A percentile compares a stretch with the other conserved stretches of the same genome.
phyloP scores from a whole-genome alignment of 805 yeast species.

The Candida andamanensis region DNA sequence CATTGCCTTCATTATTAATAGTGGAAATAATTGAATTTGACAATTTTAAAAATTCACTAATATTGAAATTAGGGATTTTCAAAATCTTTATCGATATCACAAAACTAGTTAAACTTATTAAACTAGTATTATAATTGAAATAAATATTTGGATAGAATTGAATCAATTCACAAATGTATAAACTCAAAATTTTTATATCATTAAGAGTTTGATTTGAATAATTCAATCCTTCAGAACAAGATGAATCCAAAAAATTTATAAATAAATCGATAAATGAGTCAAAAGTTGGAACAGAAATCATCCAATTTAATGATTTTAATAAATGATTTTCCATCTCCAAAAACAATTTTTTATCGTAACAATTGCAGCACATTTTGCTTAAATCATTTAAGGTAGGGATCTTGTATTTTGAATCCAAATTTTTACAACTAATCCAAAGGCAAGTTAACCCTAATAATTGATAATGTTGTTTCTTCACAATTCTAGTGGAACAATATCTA shows the following conservation, averaged over 20 bases:
- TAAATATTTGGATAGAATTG: slow-evolving; percentile 58
- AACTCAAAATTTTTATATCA: slow-evolving; percentile 51
- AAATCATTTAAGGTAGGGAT: slow-evolving; percentile 51
- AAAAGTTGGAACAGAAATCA: slow-evolving; percentile 54
- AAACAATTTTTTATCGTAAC: slow-evolving; percentile 52
- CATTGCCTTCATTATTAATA: no score
- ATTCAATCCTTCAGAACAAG: slow-evolving; percentile 17
- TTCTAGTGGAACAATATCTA: slow-evolving; percentile 40
- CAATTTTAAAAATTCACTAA: slow-evolving; percentile 12
- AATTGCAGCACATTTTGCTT: slow-evolving; percentile 52
- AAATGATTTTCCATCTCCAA: slow-evolving; percentile 67
- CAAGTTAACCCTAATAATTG: slow-evolving; percentile 41
- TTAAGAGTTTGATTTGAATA: slow-evolving; percentile 25
- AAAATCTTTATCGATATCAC: slow-evolving; percentile 18
- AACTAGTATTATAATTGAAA: slow-evolving; percentile 51
- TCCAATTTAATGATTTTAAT: slow-evolving; percentile 61
- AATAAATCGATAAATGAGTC: slow-evolving; percentile 60
- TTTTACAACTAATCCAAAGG: slow-evolving; percentile 41
- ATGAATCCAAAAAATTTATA: slow-evolving; percentile 34
- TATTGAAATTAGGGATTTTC: slow-evolving; percentile 31
- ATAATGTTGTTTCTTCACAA: slow-evolving; percentile 42
- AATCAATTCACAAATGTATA: slow-evolving; percentile 61
- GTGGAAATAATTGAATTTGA: slow-evolving; percentile 13
- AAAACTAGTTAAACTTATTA: slow-evolving; percentile 42
- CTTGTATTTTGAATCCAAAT: slow-evolving; percentile 52